Percentiles rank a stretch among this genome's conserved stretches.
These are phyloP conservation scores for Peronospora belbahrii DNA, from an alignment of 352 stramenopile species.

Conservation along the genomic window DNA sequence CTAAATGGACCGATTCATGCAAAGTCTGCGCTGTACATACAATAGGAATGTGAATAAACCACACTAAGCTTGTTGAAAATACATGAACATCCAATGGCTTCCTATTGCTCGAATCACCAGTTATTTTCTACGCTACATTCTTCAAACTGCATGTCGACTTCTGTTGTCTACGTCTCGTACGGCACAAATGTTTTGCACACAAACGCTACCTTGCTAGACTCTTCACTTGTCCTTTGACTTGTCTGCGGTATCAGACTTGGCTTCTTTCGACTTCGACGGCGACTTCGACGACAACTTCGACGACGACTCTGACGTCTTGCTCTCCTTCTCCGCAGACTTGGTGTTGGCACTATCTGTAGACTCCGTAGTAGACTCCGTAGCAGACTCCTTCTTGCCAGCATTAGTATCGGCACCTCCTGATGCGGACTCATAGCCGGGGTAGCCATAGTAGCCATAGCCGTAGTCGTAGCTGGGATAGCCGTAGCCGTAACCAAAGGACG, in stretches of 20 bases:
- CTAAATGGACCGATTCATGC: no score
- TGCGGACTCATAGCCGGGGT: conserved; percentile 4
- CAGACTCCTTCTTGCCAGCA: background rate
- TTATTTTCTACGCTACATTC: background rate
- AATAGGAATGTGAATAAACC: no score
- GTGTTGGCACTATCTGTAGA: background rate
- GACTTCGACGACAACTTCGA: background rate
- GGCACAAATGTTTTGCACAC: background rate
- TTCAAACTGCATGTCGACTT: background rate
- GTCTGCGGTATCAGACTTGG: conserved; percentile 1
- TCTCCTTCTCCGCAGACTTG: conserved; percentile 3
- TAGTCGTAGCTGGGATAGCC: background rate
- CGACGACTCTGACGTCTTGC: background rate
- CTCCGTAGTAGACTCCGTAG: no score
- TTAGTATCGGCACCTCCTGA: background rate
- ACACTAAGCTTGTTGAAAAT: no score
- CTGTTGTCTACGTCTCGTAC: background rate
- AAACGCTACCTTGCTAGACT: background rate
- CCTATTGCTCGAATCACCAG: no score
- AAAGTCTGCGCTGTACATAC: no score
- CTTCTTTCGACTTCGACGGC: background rate
- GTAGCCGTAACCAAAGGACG: no score
- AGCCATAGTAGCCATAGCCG: conserved; percentile 3
- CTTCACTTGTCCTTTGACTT: conserved; percentile 10
- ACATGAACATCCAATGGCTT: no score